Evolutionary conservation across 2,329 filamentous ascomycete genomes (phyloP).

Genomic region (Alternaria sp.): DNA sequence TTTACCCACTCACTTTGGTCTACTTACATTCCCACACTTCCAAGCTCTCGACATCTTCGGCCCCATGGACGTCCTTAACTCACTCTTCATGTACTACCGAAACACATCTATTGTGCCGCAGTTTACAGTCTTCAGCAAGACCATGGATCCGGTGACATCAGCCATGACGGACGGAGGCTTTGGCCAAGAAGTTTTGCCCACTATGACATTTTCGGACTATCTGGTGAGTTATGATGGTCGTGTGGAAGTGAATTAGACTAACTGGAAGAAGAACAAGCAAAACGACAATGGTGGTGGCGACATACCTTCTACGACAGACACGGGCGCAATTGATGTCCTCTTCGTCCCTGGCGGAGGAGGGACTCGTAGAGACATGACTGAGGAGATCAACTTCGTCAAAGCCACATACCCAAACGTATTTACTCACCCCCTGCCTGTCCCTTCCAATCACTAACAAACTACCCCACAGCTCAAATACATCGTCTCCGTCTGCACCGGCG

Average conservation of each 20-base stretch:
- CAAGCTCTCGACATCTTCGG: slow-evolving; percentile 49
- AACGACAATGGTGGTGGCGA: not conserved
- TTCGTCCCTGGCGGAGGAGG: slow-evolving; percentile 69
- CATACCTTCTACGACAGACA: not conserved
- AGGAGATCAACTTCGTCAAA: slow-evolving; percentile 57
- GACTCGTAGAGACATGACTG: slow-evolving; percentile 38
- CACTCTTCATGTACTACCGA: slow-evolving; percentile 32
- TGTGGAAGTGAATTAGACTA: not conserved
- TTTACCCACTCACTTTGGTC: slow-evolving; percentile 31
- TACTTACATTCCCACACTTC: slow-evolving; percentile 31
- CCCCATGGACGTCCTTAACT: slow-evolving; percentile 54
- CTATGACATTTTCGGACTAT: slow-evolving; percentile 60
- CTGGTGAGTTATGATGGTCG: slow-evolving; percentile 38
- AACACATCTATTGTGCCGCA: slow-evolving; percentile 28
- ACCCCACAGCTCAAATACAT: slow-evolving; percentile 53
- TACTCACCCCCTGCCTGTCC: not conserved
- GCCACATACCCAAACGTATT: slow-evolving; percentile 55
- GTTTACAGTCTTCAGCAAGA: slow-evolving; percentile 33
- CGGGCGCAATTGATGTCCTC: slow-evolving; percentile 62
- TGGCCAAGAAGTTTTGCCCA: slow-evolving; percentile 53
- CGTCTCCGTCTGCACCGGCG: slow-evolving; percentile 71
- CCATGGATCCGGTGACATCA: slow-evolving; percentile 37
- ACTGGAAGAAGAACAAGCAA: not conserved
- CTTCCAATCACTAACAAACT: not conserved
- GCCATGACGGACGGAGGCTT: slow-evolving; percentile 30